These are phyloP conservation scores for Mortierella polycephala DNA, from an alignment of 371 early-diverging fungal genomes.

Conservation along the genomic window DNA sequence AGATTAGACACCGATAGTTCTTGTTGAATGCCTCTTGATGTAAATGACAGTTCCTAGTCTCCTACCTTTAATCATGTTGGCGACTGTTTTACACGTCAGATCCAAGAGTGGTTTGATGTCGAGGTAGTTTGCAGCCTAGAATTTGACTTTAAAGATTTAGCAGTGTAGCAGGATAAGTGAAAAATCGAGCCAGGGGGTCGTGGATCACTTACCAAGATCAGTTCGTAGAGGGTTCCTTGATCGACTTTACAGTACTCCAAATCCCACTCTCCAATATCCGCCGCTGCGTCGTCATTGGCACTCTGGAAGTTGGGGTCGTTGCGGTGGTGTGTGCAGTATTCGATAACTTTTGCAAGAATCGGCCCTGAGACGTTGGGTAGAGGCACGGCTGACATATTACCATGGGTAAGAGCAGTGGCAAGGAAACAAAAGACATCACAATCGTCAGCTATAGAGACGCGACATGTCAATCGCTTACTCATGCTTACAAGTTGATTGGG, in stretches of 20 bases:
- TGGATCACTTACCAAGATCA: constrained; percentile 66
- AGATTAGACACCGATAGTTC: too few species aligned
- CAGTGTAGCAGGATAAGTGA: too few species aligned
- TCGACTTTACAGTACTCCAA: constrained; percentile 85
- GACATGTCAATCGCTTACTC: too few species aligned
- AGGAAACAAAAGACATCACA: not conserved
- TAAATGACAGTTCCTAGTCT: too few species aligned
- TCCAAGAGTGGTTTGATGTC: constrained; percentile 89
- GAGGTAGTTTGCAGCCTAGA: constrained; percentile 86
- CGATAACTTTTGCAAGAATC: constrained; percentile 82
- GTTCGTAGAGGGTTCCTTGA: constrained; percentile 90
- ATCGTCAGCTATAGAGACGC: too few species aligned
- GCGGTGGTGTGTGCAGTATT: constrained; percentile 87
- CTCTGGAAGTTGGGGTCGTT: constrained; percentile 66
- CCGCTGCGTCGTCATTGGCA: constrained; percentile 57
- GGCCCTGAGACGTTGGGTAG: constrained; percentile 91
- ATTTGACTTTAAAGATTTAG: not conserved
- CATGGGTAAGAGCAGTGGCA: not conserved
- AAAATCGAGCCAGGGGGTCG: too few species aligned
- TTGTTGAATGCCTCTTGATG: too few species aligned
- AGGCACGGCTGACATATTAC: constrained; percentile 65
- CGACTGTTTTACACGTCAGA: constrained; percentile 88
- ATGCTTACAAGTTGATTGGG: too few species aligned
- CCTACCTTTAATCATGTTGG: constrained; percentile 87
- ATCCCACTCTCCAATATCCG: constrained; percentile 85